phyloP scores from a whole-genome alignment of 768 basidiomycete species.

The Flagelloscypha sp. region DNA sequence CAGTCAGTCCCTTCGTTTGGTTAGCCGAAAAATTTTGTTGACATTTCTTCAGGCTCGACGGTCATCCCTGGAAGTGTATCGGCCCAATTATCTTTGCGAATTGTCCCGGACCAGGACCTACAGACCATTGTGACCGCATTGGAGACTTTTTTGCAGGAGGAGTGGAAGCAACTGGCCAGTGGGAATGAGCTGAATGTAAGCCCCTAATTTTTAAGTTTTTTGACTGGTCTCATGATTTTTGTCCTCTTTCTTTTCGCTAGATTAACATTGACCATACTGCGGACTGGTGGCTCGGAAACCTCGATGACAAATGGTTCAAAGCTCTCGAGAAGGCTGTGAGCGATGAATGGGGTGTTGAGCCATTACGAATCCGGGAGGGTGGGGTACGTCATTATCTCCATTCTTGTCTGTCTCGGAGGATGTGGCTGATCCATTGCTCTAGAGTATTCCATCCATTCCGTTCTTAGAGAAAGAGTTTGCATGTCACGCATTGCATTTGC shows the following conservation, averaged over 20 bases:
- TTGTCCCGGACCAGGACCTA: slow-evolving; percentile 89
- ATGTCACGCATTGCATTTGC: slow-evolving; percentile 87
- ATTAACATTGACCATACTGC: slow-evolving; percentile 75
- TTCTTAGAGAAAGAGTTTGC: slow-evolving; percentile 88
- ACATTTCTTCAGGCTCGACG: slow-evolving; percentile 52
- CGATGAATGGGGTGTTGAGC: slow-evolving; percentile 82
- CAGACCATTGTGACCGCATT: slow-evolving; percentile 58
- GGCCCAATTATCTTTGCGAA: slow-evolving; percentile 83
- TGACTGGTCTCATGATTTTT: not conserved
- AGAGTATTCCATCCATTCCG: slow-evolving; percentile 93
- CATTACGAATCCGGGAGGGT: slow-evolving; percentile 87
- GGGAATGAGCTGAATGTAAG: slow-evolving; percentile 67
- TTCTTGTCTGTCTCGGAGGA: not conserved
- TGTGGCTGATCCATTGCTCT: slow-evolving; percentile 5
- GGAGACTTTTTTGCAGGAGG: slow-evolving; percentile 43
- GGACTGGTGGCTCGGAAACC: slow-evolving; percentile 93
- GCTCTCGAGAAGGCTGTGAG: slow-evolving; percentile 75
- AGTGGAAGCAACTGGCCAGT: slow-evolving; percentile 55
- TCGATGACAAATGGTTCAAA: slow-evolving; percentile 80
- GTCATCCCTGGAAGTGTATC: slow-evolving; percentile 81
- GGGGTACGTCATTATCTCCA: slow-evolving; percentile 47
- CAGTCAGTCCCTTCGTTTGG: slow-evolving; percentile 37
- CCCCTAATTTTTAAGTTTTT: slow-evolving; percentile 5
- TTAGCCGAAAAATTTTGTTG: not conserved
- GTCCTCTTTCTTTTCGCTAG: slow-evolving; percentile 27